phyloP scores from a whole-genome alignment of 768 basidiomycete species.

The Clavulina sp. region DNA sequence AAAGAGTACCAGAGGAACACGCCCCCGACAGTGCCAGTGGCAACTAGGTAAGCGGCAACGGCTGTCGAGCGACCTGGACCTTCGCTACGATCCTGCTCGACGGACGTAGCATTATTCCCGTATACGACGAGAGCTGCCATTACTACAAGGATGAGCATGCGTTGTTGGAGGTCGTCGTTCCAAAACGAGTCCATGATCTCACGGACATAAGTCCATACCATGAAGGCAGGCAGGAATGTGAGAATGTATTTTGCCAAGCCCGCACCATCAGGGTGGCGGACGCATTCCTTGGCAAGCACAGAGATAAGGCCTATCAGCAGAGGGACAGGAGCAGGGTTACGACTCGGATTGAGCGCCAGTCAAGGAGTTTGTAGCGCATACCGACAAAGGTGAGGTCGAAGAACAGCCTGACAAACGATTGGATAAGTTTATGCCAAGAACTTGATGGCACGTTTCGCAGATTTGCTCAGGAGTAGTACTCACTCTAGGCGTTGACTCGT shows the following conservation, averaged over 20 bases:
- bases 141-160: conserved; percentile 1
- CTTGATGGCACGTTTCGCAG: not conserved
- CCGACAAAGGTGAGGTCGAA: conserved; percentile 6
- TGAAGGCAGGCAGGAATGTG: conserved; percentile 1
- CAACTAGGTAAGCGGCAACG: not conserved
- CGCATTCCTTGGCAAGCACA: conserved; percentile 2
- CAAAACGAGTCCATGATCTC: conserved; percentile 5
- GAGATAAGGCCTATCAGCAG: not conserved
- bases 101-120: conserved; percentile 3
- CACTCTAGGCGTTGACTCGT: not conserved
- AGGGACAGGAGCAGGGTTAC: not conserved
- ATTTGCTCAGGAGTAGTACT: not conserved
- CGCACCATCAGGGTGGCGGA: conserved; percentile 3
- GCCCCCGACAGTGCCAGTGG: not conserved
- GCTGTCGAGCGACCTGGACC: not conserved
- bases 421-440: not conserved
- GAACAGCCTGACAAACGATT: conserved; percentile 1
- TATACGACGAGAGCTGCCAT: conserved; percentile 4
- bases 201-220: conserved; percentile 4
- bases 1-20: conserved; percentile 3
- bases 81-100: not conserved
- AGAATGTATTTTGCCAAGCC: conserved; percentile 3
- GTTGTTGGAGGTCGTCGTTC: conserved; percentile 4
- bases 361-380: not conserved
- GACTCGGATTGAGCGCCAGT: not conserved